A percentile compares a stretch with the other conserved stretches of the same genome.
phyloP scores from a whole-genome alignment of 2,329 filamentous ascomycete species.

The Fusarium pininemorale region DNA sequence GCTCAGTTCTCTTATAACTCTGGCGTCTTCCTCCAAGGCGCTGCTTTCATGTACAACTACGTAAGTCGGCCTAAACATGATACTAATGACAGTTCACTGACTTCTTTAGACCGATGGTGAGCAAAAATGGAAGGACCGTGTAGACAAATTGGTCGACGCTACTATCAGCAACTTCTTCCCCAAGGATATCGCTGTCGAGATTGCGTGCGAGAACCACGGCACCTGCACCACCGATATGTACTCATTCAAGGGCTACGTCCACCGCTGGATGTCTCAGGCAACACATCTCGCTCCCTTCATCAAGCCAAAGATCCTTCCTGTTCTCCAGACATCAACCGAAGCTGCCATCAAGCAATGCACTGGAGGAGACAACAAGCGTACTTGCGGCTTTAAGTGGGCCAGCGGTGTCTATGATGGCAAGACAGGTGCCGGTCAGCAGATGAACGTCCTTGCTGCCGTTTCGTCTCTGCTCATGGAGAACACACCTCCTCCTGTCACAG shows the following conservation, averaged over 20 bases:
- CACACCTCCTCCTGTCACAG: conserved; percentile 55
- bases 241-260: conserved; percentile 70
- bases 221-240: conserved; percentile 71
- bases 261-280: conserved; percentile 64
- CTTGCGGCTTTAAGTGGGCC: conserved; percentile 66
- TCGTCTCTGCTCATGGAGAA: conserved; percentile 59
- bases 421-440: conserved; percentile 67
- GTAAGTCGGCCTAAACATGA: conserved; percentile 44
- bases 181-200: conserved; percentile 66
- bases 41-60: conserved; percentile 71
- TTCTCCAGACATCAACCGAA: conserved; percentile 60
- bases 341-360: conserved; percentile 66
- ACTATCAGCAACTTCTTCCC: conserved; percentile 62
- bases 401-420: conserved; percentile 61
- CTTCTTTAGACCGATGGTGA: conserved; percentile 55
- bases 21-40: conserved; percentile 65
- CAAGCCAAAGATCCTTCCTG: conserved; percentile 58
- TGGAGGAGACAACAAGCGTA: conserved; percentile 56
- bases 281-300: conserved; percentile 65
- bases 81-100: conserved; percentile 2
- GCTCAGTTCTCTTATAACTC: conserved; percentile 70
- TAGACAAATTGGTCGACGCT: conserved; percentile 52
- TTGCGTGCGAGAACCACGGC: conserved; percentile 64
- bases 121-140: conserved; percentile 60
- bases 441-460: conserved; percentile 66